These are phyloP conservation scores for Torrubiellomyces zombiae DNA, from an alignment of 2,329 filamentous ascomycete species.

Conservation along the genomic window DNA sequence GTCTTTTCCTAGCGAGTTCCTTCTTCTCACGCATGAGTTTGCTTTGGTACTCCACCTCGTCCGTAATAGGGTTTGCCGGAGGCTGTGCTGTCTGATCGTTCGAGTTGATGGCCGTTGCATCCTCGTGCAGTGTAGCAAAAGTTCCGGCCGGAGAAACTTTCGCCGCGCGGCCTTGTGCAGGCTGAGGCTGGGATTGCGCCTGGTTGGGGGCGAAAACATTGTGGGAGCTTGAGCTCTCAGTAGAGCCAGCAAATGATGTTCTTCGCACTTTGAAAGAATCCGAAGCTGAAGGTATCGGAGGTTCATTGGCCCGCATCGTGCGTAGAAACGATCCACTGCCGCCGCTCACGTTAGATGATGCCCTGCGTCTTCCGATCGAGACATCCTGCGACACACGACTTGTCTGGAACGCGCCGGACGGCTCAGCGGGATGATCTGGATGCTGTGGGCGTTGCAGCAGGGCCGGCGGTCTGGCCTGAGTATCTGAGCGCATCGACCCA, in stretches of 20 bases:
- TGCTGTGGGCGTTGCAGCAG: constrained; percentile 59
- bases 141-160: constrained; percentile 26
- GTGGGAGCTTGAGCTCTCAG: constrained; percentile 24
- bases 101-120: constrained; percentile 11
- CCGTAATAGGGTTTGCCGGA: constrained; percentile 20
- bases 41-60: constrained; percentile 47
- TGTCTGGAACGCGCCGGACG: constrained; percentile 75
- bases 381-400: constrained; percentile 50
- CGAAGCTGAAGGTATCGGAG: constrained; percentile 19
- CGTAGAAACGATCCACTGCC: constrained; percentile 57
- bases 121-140: constrained; percentile 22
- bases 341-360: constrained; percentile 83
- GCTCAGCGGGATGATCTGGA: constrained; percentile 56
- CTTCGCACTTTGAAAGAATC: constrained; percentile 28
- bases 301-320: constrained; percentile 28
- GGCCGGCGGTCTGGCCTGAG: constrained; percentile 52
- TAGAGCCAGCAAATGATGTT: constrained; percentile 31
- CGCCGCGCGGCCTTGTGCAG: constrained; percentile 11
- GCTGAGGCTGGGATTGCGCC: constrained; percentile 11
- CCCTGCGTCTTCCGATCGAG: constrained; percentile 58
- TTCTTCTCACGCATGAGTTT: constrained; percentile 58
- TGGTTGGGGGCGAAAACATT: constrained; percentile 11
- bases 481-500: constrained; percentile 50
- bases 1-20: constrained; percentile 51
- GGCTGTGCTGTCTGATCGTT: constrained; percentile 15